Evolutionary conservation across 192 early-diverging fungal species (phyloP).

Genomic region (Coemansia sp.): DNA sequence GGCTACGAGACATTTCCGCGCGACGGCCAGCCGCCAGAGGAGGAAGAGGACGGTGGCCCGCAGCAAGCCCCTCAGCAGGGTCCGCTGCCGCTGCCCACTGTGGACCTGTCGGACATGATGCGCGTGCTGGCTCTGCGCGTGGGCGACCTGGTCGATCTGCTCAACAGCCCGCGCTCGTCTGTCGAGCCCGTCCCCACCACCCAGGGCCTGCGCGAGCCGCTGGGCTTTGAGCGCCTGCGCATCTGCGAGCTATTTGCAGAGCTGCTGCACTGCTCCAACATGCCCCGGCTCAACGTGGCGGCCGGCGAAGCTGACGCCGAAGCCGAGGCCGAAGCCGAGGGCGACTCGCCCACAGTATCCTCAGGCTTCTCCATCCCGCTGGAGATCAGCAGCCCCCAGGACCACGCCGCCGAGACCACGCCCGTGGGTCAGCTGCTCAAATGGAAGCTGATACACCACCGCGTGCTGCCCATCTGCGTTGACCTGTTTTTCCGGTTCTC

Average conservation of each 20-base stretch:
- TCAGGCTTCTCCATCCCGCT: neutral
- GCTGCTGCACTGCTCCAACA: slow-evolving; percentile 85
- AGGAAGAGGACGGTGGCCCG: slow-evolving; percentile 2
- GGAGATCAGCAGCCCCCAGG: slow-evolving; percentile 2
- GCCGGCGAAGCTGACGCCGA: neutral
- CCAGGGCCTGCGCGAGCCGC: slow-evolving; percentile 67
- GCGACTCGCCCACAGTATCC: slow-evolving; percentile 21
- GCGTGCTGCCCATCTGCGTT: slow-evolving; percentile 59
- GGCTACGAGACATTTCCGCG: neutral
- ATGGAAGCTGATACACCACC: slow-evolving; percentile 59
- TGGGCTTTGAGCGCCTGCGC: slow-evolving; percentile 93
- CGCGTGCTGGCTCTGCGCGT: slow-evolving; percentile 73
- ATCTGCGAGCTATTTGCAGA: slow-evolving; percentile 99
- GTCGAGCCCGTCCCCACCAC: slow-evolving; percentile 66
- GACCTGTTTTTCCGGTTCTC: slow-evolving; percentile 89
- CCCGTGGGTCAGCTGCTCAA: slow-evolving; percentile 72
- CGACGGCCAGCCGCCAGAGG: neutral
- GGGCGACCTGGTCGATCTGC: slow-evolving; percentile 68
- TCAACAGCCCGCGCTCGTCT: slow-evolving; percentile 60
- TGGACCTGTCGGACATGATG: slow-evolving; percentile 88
- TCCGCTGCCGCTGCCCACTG: slow-evolving; percentile 33
- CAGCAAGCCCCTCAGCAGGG: slow-evolving; percentile 5
- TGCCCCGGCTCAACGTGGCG: slow-evolving; percentile 62
- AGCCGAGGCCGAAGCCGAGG: neutral
- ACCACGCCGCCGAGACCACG: slow-evolving; percentile 18